A percentile compares a stretch with the other conserved stretches of the same genome.
phyloP scores from a whole-genome alignment of 2,329 filamentous ascomycete species.

The Leptographium procerum region DNA sequence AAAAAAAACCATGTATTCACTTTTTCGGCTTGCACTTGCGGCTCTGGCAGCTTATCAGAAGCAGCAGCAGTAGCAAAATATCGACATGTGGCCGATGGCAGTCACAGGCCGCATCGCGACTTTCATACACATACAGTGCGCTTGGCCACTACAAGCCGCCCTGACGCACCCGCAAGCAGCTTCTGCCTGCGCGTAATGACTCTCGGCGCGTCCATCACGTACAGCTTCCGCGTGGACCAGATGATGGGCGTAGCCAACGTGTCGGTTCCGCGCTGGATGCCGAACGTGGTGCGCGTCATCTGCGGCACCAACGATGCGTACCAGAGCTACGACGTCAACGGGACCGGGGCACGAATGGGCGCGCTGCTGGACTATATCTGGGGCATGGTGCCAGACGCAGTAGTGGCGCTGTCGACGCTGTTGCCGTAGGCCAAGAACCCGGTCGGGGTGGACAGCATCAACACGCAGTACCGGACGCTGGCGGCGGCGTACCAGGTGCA shows the following conservation, averaged over 20 bases:
- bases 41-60: too few species aligned
- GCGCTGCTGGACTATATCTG: slow-evolving; percentile 13
- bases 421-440: slow-evolving; percentile 10
- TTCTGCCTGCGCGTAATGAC: slow-evolving; percentile 28
- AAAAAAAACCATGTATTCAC: too few species aligned
- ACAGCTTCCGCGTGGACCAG: slow-evolving; percentile 16
- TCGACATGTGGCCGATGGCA: too few species aligned
- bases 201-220: slow-evolving; percentile 32
- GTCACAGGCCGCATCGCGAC: too few species aligned
- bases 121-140: too few species aligned
- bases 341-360: slow-evolving; percentile 10
- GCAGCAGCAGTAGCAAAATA: too few species aligned
- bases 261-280: slow-evolving; percentile 1
- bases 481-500: slow-evolving; percentile 3
- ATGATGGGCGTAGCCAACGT: background rate
- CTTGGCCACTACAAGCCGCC: too few species aligned
- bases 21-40: too few species aligned
- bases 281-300: slow-evolving; percentile 14
- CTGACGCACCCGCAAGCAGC: background rate
- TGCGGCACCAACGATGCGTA: slow-evolving; percentile 15
- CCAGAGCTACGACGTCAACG: slow-evolving; percentile 4
- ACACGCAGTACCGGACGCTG: slow-evolving; percentile 8
- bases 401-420: slow-evolving; percentile 14
- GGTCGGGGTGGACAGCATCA: slow-evolving; percentile 11
- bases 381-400: slow-evolving; percentile 8